phyloP scores from a whole-genome alignment of 2,329 filamentous ascomycete genomes.

The Fusarium poae region DNA sequence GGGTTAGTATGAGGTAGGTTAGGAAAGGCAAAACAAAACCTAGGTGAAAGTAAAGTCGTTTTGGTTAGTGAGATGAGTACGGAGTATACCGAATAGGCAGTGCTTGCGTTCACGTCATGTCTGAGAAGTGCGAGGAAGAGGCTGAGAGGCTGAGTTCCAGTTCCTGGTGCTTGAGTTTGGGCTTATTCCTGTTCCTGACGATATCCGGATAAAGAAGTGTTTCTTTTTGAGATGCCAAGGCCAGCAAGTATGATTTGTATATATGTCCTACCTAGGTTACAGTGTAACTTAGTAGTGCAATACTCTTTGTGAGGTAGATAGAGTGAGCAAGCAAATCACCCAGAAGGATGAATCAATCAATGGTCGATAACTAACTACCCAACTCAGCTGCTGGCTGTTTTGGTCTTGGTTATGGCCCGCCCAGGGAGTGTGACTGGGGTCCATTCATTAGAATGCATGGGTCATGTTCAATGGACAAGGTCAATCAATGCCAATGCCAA shows the following conservation, averaged over 20 bases:
- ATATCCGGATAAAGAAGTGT: constrained; percentile 10
- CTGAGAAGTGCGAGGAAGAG: constrained; percentile 41
- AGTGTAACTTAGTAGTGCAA: neutral
- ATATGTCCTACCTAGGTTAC: neutral
- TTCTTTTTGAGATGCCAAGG: neutral
- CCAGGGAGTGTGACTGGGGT: constrained; percentile 30
- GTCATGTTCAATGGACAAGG: neutral
- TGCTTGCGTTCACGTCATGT: constrained; percentile 52
- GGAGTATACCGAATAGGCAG: constrained; percentile 25
- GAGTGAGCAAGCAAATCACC: neutral
- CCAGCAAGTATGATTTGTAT: neutral
- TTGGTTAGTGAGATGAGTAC: constrained; percentile 13
- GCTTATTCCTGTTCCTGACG: constrained; percentile 10
- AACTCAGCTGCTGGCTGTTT: constrained; percentile 26
- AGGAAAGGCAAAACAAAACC: constrained; percentile 7
- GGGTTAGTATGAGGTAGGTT: constrained; percentile 9
- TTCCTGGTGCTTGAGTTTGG: constrained; percentile 24
- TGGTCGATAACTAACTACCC: neutral
- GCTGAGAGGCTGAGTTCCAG: constrained; percentile 32
- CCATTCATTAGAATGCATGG: constrained; percentile 8
- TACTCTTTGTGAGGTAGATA: neutral
- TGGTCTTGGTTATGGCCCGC: constrained; percentile 40
- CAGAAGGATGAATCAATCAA: constrained; percentile 1
- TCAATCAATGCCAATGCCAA: neutral
- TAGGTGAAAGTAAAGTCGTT: constrained; percentile 5